These are phyloP conservation scores for Quercus parvula DNA, from an alignment of 306 rosid species.

Conservation along the genomic window DNA sequence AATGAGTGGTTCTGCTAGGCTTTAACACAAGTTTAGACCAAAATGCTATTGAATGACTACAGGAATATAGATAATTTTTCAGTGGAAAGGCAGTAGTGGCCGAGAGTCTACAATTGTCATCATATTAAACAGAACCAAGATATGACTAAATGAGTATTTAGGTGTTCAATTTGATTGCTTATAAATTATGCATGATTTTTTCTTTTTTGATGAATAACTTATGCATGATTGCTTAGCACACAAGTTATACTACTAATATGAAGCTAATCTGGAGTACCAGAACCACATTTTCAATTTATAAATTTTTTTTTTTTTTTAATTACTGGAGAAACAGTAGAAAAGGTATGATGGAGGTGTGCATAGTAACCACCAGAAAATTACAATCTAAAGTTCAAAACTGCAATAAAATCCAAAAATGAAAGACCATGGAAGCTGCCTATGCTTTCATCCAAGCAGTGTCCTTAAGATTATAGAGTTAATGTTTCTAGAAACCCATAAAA, in stretches of 20 bases:
- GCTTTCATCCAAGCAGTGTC: neutral
- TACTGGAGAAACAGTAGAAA: neutral
- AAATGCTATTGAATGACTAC: too few species aligned
- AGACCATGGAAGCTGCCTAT: neutral
- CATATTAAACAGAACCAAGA: too few species aligned
- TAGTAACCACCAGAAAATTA: neutral
- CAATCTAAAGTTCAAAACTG: neutral
- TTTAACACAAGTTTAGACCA: too few species aligned
- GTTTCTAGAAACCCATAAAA: neutral
- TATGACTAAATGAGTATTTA: too few species aligned
- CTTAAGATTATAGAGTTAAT: neutral
- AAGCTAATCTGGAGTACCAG: neutral
- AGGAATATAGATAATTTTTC: too few species aligned
- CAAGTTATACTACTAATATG: neutral
- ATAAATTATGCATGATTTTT: too few species aligned
- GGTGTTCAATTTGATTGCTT: too few species aligned
- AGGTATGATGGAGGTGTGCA: neutral
- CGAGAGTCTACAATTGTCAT: too few species aligned
- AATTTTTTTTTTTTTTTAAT: neutral
- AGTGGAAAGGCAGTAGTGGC: too few species aligned
- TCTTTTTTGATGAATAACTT: too few species aligned
- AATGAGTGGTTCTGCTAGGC: too few species aligned
- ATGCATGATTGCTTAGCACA: too few species aligned
- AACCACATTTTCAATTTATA: neutral
- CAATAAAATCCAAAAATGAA: neutral